Percentiles rank a stretch among this genome's conserved stretches.
phyloP scores from a whole-genome alignment of 768 basidiomycete species.

The Lentinula boryana region DNA sequence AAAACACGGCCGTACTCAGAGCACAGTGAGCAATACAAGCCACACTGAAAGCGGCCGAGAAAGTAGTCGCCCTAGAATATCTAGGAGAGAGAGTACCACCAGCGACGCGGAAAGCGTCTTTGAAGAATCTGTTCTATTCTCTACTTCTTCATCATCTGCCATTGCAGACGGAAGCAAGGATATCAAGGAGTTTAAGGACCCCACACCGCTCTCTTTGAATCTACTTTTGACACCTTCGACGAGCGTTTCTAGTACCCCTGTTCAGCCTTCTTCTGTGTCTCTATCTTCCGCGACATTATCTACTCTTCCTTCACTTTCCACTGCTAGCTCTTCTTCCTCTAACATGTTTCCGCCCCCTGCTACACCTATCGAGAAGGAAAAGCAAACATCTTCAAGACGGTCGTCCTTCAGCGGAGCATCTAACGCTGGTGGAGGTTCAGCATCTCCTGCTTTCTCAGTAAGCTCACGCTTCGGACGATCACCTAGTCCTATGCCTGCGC shows the following conservation, averaged over 20 bases:
- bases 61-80: constrained; percentile 47
- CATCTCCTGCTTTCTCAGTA: constrained; percentile 38
- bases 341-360: constrained; percentile 58
- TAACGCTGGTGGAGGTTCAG: constrained; percentile 59
- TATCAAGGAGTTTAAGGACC: constrained; percentile 11
- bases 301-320: constrained; percentile 4
- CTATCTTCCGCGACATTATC: constrained; percentile 14
- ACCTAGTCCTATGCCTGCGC: constrained; percentile 85
- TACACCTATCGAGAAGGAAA: constrained; percentile 45
- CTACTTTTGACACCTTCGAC: constrained; percentile 57
- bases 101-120: constrained; percentile 61
- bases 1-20: constrained; percentile 7
- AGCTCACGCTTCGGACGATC: constrained; percentile 65
- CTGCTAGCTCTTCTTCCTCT: constrained; percentile 7
- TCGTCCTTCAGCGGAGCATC: constrained; percentile 67
- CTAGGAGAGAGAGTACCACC: constrained; percentile 62
- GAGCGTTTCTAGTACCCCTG: constrained; percentile 64
- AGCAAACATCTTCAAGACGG: constrained; percentile 58
- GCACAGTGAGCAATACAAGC: constrained; percentile 11
- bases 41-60: constrained; percentile 4
- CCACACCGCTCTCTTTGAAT: constrained; percentile 20
- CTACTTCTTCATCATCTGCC: constrained; percentile 23
- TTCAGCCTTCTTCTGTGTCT: constrained; percentile 24
- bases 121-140: constrained; percentile 3
- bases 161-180: constrained; percentile 45